Conservation (phyloP, 2,329 filamentous ascomycete species). For the Fusarium tricinctum region DNA sequence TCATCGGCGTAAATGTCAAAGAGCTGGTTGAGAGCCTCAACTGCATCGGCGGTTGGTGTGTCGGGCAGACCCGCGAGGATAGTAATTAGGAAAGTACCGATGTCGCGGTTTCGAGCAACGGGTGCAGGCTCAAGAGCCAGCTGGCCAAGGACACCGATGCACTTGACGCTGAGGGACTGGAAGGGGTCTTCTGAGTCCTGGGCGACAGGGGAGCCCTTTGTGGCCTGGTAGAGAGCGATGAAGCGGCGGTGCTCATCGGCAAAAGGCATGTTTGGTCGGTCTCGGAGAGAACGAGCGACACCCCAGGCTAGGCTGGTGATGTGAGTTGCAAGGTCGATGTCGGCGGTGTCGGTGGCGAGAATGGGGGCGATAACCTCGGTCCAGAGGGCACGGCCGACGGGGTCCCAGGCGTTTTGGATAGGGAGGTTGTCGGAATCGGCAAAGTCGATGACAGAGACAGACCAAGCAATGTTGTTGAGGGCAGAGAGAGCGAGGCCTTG, state of each 20-base stretch:
- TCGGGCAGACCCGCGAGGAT: constrained; percentile 66
- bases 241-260: constrained; percentile 72
- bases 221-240: constrained; percentile 74
- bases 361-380: constrained; percentile 67
- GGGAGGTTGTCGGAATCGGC: constrained; percentile 65
- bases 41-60: constrained; percentile 68
- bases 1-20: constrained; percentile 78
- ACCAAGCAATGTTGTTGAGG: constrained; percentile 78
- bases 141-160: constrained; percentile 75
- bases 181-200: constrained; percentile 66
- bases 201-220: constrained; percentile 55
- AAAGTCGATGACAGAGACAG: constrained; percentile 73
- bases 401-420: constrained; percentile 68
- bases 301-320: constrained; percentile 77
- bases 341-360: constrained; percentile 71
- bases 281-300: constrained; percentile 67
- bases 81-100: constrained; percentile 73
- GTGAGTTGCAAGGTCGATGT: constrained; percentile 72
- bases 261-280: constrained; percentile 62
- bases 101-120: constrained; percentile 69
- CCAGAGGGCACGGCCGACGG: constrained; percentile 70
- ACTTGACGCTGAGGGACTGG: constrained; percentile 74
- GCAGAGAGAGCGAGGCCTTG: constrained; percentile 70
- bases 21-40: constrained; percentile 76
- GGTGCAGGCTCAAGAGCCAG: constrained; percentile 70